These are phyloP conservation scores for Phycomyces nitens DNA, from an alignment of 192 early-diverging fungal species.

Conservation along the genomic window DNA sequence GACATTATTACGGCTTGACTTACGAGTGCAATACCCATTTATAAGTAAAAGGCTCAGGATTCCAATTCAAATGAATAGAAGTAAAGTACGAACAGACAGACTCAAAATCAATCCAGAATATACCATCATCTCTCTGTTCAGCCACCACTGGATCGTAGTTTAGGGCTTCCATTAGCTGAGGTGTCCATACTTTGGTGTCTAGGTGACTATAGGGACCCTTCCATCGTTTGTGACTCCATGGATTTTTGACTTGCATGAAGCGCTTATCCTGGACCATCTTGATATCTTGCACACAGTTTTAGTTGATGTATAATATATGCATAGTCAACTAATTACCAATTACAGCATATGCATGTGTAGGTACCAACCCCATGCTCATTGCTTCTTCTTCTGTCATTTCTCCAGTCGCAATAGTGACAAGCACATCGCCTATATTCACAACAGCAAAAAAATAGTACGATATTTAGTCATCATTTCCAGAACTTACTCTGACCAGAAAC, in stretches of 20 bases:
- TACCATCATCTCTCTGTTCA: conserved; percentile 70
- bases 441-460: conserved; percentile 7
- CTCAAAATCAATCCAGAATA: conserved; percentile 89
- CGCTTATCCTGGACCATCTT: conserved; percentile 58
- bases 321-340: conserved; percentile 40
- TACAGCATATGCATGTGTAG: conserved; percentile 89
- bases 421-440: conserved; percentile 49
- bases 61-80: conserved; percentile 90
- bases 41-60: conserved; percentile 70
- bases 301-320: background rate
- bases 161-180: conserved; percentile 58
- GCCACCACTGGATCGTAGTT: conserved; percentile 70
- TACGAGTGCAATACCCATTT: conserved; percentile 70
- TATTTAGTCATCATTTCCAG: too few species aligned
- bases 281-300: conserved; percentile 45
- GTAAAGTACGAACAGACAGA: conserved; percentile 77
- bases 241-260: conserved; percentile 86
- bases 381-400: conserved; percentile 65
- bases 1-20: too few species aligned
- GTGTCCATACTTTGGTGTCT: conserved; percentile 66
- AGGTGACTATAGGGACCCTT: conserved; percentile 70
- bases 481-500: background rate
- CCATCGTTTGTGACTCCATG: conserved; percentile 90
- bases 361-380: conserved; percentile 68
- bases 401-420: conserved; percentile 86